phyloP scores from a whole-genome alignment of 768 basidiomycete species.

The Gloeophyllum trabeum region DNA sequence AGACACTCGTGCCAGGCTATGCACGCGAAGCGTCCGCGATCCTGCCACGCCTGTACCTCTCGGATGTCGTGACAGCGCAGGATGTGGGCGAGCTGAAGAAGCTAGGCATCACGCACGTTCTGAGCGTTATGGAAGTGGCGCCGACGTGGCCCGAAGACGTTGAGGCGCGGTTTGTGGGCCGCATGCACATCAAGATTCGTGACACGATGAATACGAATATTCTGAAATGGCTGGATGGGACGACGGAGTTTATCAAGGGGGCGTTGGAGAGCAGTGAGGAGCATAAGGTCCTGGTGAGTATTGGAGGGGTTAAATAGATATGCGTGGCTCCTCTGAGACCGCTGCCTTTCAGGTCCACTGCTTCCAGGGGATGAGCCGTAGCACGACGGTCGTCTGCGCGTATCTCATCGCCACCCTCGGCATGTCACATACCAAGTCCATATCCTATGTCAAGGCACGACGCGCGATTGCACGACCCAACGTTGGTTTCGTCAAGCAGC shows the following conservation, averaged over 20 bases:
- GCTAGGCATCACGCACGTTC: constrained; percentile 64
- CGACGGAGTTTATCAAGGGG: constrained; percentile 39
- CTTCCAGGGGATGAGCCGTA: constrained; percentile 63
- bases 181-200: constrained; percentile 38
- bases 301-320: not conserved
- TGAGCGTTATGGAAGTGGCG: constrained; percentile 48
- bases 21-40: constrained; percentile 17
- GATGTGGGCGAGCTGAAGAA: constrained; percentile 32
- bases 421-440: constrained; percentile 42
- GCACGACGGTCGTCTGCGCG: constrained; percentile 66
- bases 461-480: constrained; percentile 59
- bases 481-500: constrained; percentile 52
- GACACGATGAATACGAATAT: constrained; percentile 33
- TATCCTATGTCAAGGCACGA: constrained; percentile 40
- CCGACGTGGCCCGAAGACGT: constrained; percentile 28
- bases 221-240: constrained; percentile 29
- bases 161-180: not conserved
- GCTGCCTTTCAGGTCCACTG: constrained; percentile 56
- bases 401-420: constrained; percentile 38
- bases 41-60: constrained; percentile 46
- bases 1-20: not conserved
- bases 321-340: not conserved
- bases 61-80: constrained; percentile 46
- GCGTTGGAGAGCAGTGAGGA: constrained; percentile 31
- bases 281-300: constrained; percentile 40